Conservation (phyloP, 768 basidiomycete genomes). For the Boletus eberwhitei region DNA sequence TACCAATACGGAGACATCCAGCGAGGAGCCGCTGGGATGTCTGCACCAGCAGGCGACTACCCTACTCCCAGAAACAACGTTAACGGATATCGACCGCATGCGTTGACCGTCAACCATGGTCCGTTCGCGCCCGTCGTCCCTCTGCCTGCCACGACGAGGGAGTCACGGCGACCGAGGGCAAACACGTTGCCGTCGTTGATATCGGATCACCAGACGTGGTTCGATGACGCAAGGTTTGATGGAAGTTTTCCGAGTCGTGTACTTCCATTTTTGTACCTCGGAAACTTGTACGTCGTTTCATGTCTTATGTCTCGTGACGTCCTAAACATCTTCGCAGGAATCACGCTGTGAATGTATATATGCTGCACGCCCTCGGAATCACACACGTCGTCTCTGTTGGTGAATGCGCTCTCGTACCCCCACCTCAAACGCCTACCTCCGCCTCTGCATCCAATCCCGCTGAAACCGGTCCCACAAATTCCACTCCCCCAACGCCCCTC, state of each 20-base stretch:
- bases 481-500: constrained; percentile 28
- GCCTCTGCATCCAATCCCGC: not conserved
- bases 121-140: constrained; percentile 10
- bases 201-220: constrained; percentile 87
- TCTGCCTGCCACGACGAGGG: constrained; percentile 18
- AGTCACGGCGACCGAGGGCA: constrained; percentile 56
- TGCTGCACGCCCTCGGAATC: constrained; percentile 94
- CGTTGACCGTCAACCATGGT: constrained; percentile 20
- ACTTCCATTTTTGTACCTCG: constrained; percentile 89
- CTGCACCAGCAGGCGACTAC: constrained; percentile 7
- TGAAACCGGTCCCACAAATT: not conserved
- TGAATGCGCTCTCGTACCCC: constrained; percentile 87
- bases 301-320: not conserved
- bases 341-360: constrained; percentile 91
- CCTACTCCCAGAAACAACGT: constrained; percentile 7
- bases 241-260: constrained; percentile 95
- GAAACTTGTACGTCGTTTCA: constrained; percentile 72
- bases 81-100: constrained; percentile 22
- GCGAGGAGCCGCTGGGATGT: constrained; percentile 12
- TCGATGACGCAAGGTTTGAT: constrained; percentile 89
- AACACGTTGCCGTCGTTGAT: constrained; percentile 64
- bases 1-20: constrained; percentile 22
- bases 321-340: constrained; percentile 49
- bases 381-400: constrained; percentile 97
- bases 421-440: constrained; percentile 42